Evolutionary conservation across 345 rosid genomes (phyloP), one percentile per base, ranked within the genome.

Genomic region (Corymbia maculata): DNA sequence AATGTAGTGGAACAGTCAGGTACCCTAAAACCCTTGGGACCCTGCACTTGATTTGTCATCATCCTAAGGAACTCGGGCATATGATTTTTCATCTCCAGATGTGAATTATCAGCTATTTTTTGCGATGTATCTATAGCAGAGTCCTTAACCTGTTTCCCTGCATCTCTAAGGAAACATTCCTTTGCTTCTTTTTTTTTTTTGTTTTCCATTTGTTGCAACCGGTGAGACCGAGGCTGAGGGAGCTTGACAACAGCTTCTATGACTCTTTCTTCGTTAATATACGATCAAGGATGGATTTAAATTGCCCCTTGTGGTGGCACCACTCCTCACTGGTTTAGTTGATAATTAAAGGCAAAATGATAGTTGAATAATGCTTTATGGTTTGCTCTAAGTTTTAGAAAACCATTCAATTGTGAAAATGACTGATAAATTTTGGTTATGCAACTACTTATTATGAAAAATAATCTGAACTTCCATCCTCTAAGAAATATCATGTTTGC

Each of bases 1-100:
- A 90, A 89, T 87, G 92, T 86, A 44, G 75, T 55, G 86, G 91
- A 93, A 88, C 52, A 88, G 85, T 92, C 92, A 75, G 96, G 98
- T 94, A 88, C 59, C 86, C 68, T 89, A 28, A 49, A 50, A 42
- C 15, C 28, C 75, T 42, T 68, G 80, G 45, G 45, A 32, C 22
- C 80, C 80, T 68, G 45, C 80, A 68, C 32, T 36, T 32, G 44
- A 68, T 68, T 68, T 32, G 24, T 32, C 24, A 66, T 30, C 21
- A 7, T 30, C 79, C 16, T 66, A 66, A 66, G 10, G 79, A 66
- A 36, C 79, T 14, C 10, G 79, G 79, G 79, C 42, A 66, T 15
- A 66, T 14, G 21, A 66, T 30, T 15, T 64, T 66, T 30, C 21
- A 8, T 30, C 24, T 68, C 80, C 21, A 68, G 45, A 19, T 16